Percentiles rank a stretch among this genome's conserved stretches.
Conservation (phyloP, 768 basidiomycete species). For the Termitomyces sp. region DNA sequence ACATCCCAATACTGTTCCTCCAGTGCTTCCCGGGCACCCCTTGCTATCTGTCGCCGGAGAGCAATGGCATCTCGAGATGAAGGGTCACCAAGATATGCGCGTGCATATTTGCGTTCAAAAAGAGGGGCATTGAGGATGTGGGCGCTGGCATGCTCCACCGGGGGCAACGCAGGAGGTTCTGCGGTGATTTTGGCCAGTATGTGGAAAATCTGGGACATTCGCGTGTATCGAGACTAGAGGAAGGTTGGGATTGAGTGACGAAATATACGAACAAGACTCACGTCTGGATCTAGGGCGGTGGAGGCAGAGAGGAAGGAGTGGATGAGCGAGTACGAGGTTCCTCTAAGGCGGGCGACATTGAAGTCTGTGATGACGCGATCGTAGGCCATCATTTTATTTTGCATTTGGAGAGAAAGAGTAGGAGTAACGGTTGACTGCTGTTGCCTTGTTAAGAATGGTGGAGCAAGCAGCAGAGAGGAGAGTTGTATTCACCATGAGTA, state of each 20-base stretch:
- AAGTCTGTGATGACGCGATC: slow-evolving; percentile 76
- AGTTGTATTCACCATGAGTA: slow-evolving; percentile 39
- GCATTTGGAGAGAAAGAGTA: slow-evolving; percentile 70
- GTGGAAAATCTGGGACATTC: slow-evolving; percentile 67
- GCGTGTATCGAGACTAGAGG: slow-evolving; percentile 41
- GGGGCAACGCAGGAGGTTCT: slow-evolving; percentile 71
- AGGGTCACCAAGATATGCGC: slow-evolving; percentile 63
- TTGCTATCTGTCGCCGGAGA: slow-evolving; percentile 68
- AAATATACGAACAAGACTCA: slow-evolving; percentile 24
- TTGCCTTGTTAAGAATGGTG: background rate
- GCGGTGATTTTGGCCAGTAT: slow-evolving; percentile 70
- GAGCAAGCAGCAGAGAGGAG: background rate
- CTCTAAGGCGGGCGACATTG: slow-evolving; percentile 67
- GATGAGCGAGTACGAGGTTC: slow-evolving; percentile 69
- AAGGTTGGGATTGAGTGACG: background rate
- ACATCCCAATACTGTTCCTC: slow-evolving; percentile 89
- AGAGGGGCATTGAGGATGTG: slow-evolving; percentile 78
- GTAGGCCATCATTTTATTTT: slow-evolving; percentile 95
- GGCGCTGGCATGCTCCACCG: slow-evolving; percentile 72
- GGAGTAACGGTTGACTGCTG: slow-evolving; percentile 36
- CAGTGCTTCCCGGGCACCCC: slow-evolving; percentile 72
- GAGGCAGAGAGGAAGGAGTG: slow-evolving; percentile 69
- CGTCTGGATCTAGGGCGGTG: slow-evolving; percentile 50
- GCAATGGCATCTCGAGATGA: slow-evolving; percentile 61
- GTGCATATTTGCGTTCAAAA: slow-evolving; percentile 78